phyloP scores from a whole-genome alignment of 768 basidiomycete genomes.

The Podaxis sp. region DNA sequence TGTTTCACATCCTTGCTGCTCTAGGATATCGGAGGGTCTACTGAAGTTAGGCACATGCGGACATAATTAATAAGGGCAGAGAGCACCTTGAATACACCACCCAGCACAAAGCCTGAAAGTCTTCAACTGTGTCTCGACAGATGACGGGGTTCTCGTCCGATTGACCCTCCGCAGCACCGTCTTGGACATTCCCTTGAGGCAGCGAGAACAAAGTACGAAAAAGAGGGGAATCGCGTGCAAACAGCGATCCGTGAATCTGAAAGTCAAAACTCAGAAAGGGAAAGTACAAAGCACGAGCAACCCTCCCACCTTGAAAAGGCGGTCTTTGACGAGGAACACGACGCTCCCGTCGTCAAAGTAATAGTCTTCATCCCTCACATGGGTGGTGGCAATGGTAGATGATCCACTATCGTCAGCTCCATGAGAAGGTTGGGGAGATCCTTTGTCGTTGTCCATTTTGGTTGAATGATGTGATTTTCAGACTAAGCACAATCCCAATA shows the following conservation, averaged over 20 bases:
- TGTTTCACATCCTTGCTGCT: neutral
- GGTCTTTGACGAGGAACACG: neutral
- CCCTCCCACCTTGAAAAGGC: neutral
- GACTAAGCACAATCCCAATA: no score
- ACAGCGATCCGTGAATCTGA: neutral
- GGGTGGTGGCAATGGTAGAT: no score
- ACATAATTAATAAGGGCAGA: neutral
- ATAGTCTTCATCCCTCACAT: conserved; percentile 11
- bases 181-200: neutral
- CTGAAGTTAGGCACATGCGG: neutral
- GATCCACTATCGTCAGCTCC: no score
- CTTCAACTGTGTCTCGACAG: neutral
- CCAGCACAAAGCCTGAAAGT: neutral
- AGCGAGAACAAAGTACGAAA: neutral
- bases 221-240: neutral
- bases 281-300: neutral
- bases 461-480: no score
- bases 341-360: neutral
- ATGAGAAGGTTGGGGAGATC: no score
- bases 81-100: neutral
- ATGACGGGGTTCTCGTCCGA: neutral
- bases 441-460: no score
- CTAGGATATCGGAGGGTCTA: neutral
- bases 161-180: neutral
- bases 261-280: neutral